A percentile compares a stretch with the other conserved stretches of the same genome.
Conservation (phyloP, 352 stramenopile genomes). For the Globisporangium uncinulatum region DNA sequence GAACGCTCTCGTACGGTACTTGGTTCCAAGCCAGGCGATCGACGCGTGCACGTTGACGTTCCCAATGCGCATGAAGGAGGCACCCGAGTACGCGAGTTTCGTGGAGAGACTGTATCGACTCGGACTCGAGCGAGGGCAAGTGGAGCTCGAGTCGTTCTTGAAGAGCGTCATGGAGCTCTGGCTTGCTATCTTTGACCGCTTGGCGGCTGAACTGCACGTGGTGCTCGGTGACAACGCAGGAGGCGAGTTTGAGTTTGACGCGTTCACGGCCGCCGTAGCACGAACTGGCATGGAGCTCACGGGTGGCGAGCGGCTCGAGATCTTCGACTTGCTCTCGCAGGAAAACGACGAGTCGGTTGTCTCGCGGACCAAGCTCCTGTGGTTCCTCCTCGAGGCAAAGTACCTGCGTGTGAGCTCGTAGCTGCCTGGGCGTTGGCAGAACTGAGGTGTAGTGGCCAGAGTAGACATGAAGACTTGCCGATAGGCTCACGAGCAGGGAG, state of each 20-base stretch:
- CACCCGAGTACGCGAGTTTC: slow-evolving; percentile 22
- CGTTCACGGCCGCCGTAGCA: slow-evolving; percentile 27
- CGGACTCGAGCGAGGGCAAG: slow-evolving; percentile 30
- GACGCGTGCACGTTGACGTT: slow-evolving; percentile 40
- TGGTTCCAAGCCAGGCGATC: slow-evolving; percentile 25
- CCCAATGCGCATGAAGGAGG: slow-evolving; percentile 33
- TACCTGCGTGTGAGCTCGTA: slow-evolving; percentile 14
- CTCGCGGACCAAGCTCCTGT: slow-evolving; percentile 17
- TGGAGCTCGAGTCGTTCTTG: slow-evolving; percentile 42
- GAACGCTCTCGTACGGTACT: slow-evolving; percentile 8
- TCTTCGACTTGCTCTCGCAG: slow-evolving; percentile 43
- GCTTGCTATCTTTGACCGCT: slow-evolving; percentile 29
- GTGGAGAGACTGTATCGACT: slow-evolving; percentile 33
- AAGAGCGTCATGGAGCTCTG: slow-evolving; percentile 33
- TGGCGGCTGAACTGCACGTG: slow-evolving; percentile 22
- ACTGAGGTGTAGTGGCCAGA: no score
- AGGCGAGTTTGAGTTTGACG: slow-evolving; percentile 29
- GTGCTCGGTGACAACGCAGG: slow-evolving; percentile 11
- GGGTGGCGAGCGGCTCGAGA: slow-evolving; percentile 43
- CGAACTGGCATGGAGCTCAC: slow-evolving; percentile 43
- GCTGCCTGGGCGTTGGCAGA: background rate
- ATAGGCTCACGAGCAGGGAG: no score
- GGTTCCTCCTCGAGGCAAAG: slow-evolving; percentile 24
- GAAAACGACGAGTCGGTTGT: slow-evolving; percentile 29
- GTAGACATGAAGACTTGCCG: no score